Base-by-base conservation (phyloP, 108 stramenopile species). In the Pseudonitzschia multiseries region DNA sequence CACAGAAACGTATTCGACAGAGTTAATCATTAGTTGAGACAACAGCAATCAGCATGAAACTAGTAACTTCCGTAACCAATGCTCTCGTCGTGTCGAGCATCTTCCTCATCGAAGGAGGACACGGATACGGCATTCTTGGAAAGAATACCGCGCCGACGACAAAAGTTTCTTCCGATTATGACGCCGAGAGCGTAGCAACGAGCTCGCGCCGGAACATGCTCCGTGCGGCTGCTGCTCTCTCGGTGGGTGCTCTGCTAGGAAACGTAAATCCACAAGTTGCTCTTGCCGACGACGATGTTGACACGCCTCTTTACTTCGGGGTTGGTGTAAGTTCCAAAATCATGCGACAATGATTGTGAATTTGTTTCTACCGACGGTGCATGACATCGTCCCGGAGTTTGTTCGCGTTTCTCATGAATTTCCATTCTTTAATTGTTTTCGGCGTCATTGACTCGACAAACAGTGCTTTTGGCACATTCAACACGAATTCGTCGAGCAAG, bases 401-500 rank as follows among this genome's bases (percentile, higher is more conserved):
- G 65, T 24, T 17, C 2, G 59, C 59, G 15, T 29, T 6, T 17
- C 24, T 24, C 15, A 17, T 32, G 21, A 1, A 24, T 24, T 60
- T 60, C n/a, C n/a, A n/a, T n/a, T n/a, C n/a, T n/a, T 60, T 15
- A 6, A 29, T 24, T 54, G 4, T 3, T 48, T 48, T 48, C 9
- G 46, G 4, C 13, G 13, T 14, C 13, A 48, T 18, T 10, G 1
- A 18, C 46, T 2, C 17, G 17, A 62, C 27, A 18, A 40, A 42
- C n/a, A 74, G 74, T 93, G 92, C 77, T 89, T 86, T 72, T 92
- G 88, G 91, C 91, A 92, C 48, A 85, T 89, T 51, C 91, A 96
- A 76, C 95, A 94, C 81, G 95, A 96, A 75, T 91, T 96, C 61
- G 84, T 93, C 8, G 79, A 86, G 43, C 61, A 62, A 33, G 93